Evolutionary conservation across 306 rosid genomes (phyloP).

Genomic region (Rubus parviflorus): DNA sequence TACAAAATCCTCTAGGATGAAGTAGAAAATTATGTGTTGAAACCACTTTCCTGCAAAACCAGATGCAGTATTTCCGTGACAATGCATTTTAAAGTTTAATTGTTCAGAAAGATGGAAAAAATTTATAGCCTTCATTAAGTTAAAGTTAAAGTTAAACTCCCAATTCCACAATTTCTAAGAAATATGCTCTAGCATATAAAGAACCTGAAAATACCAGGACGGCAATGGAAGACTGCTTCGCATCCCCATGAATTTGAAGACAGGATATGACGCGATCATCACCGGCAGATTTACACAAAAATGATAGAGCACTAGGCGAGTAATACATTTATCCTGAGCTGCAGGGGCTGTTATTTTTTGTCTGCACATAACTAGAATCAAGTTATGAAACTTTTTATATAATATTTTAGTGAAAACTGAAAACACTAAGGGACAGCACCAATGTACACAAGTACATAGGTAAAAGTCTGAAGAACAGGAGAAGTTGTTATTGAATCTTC

Average conservation of each 20-base stretch:
- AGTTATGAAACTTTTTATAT: constrained; percentile 15
- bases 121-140: constrained; percentile 18
- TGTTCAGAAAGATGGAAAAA: background rate
- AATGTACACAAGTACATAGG: background rate
- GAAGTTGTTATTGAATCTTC: background rate
- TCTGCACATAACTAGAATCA: constrained; percentile 49
- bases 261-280: constrained; percentile 77
- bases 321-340: constrained; percentile 88
- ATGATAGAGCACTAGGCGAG: constrained; percentile 79
- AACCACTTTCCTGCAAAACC: constrained; percentile 63
- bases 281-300: constrained; percentile 91
- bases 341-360: constrained; percentile 82
- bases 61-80: constrained; percentile 18
- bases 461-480: background rate
- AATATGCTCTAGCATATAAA: constrained; percentile 48
- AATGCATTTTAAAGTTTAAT: constrained; percentile 16
- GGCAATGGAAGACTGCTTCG: constrained; percentile 84
- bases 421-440: background rate
- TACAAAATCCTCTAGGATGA: constrained; percentile 87
- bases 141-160: constrained; percentile 24
- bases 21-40: constrained; percentile 77
- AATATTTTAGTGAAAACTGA: background rate
- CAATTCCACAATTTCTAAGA: background rate
- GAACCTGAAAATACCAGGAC: constrained; percentile 94
- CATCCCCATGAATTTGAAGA: constrained; percentile 93